These are phyloP conservation scores for Penicillium pulvis DNA, from an alignment of 495 filamentous ascomycete genomes.

Conservation along the genomic window DNA sequence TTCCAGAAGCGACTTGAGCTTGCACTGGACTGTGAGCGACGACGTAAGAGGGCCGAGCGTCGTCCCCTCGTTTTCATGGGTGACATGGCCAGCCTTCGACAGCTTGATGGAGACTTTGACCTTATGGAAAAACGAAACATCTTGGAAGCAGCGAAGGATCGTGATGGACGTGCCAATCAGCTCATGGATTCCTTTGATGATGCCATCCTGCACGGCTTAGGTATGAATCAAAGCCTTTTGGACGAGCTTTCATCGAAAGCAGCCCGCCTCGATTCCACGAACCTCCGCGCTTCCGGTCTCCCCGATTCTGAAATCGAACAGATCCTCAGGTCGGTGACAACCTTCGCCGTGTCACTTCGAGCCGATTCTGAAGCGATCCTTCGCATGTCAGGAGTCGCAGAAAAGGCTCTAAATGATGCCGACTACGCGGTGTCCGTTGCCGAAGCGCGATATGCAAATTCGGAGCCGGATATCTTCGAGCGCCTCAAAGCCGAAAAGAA, in stretches of 20 bases:
- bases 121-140: conserved; percentile 54
- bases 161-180: conserved; percentile 51
- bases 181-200: conserved; percentile 58
- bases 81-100: conserved; percentile 47
- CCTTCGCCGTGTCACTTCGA: conserved; percentile 43
- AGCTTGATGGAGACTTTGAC: conserved; percentile 55
- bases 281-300: conserved; percentile 35
- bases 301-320: conserved; percentile 47
- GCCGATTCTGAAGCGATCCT: conserved; percentile 53
- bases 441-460: conserved; percentile 49
- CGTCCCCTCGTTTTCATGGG: conserved; percentile 54
- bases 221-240: conserved; percentile 54
- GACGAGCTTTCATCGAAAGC: conserved; percentile 49
- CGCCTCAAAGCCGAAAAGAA: conserved; percentile 51
- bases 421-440: conserved; percentile 57
- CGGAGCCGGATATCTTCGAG: conserved; percentile 45
- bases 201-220: conserved; percentile 53
- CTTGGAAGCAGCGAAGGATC: conserved; percentile 51
- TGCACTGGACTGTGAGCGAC: conserved; percentile 53
- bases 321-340: conserved; percentile 46
- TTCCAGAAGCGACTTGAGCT: conserved; percentile 55
- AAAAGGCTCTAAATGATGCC: conserved; percentile 52
- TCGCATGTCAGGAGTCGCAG: conserved; percentile 49
- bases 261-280: conserved; percentile 36
- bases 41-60: conserved; percentile 54